Percentiles rank a stretch among this genome's conserved stretches.
phyloP scores from a whole-genome alignment of 2,329 filamentous ascomycete genomes.

The Corinectria fuckeliana region DNA sequence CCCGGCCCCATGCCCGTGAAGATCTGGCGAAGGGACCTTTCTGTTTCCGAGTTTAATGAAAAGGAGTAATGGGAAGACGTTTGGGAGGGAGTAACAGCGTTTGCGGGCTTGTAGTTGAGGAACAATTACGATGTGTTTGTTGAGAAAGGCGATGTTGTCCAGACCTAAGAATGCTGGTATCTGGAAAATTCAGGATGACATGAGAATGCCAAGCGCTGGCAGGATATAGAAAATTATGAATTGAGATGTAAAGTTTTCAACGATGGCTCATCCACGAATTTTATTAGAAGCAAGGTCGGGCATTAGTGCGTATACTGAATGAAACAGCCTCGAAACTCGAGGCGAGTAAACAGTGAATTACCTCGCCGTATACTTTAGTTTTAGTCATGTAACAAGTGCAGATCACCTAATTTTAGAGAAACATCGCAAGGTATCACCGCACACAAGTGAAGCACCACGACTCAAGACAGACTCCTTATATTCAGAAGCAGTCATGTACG shows the following conservation, averaged over 20 bases:
- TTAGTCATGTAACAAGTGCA: too few relatives aligned
- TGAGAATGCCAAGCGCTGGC: background rate
- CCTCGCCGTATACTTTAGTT: too few relatives aligned
- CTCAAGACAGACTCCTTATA: background rate
- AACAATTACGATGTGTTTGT: too few relatives aligned
- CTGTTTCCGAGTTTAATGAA: slow-evolving; percentile 11
- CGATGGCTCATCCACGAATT: background rate
- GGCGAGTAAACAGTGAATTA: too few relatives aligned
- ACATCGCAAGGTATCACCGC: too few relatives aligned
- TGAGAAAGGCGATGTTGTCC: background rate
- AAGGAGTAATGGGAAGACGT: slow-evolving; percentile 11
- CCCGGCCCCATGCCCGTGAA: slow-evolving; percentile 33
- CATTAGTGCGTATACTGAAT: background rate
- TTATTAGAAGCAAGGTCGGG: background rate
- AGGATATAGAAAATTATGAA: background rate
- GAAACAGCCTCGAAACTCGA: too few relatives aligned
- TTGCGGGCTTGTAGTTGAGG: background rate
- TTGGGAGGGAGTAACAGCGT: background rate
- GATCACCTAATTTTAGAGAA: too few relatives aligned
- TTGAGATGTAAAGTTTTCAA: background rate
- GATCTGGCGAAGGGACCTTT: slow-evolving; percentile 31
- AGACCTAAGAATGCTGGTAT: background rate
- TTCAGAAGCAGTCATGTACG: background rate
- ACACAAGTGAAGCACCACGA: background rate
- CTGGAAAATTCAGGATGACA: background rate